Conservation (phyloP, 768 basidiomycete genomes). For the Termitomyces sp. region DNA sequence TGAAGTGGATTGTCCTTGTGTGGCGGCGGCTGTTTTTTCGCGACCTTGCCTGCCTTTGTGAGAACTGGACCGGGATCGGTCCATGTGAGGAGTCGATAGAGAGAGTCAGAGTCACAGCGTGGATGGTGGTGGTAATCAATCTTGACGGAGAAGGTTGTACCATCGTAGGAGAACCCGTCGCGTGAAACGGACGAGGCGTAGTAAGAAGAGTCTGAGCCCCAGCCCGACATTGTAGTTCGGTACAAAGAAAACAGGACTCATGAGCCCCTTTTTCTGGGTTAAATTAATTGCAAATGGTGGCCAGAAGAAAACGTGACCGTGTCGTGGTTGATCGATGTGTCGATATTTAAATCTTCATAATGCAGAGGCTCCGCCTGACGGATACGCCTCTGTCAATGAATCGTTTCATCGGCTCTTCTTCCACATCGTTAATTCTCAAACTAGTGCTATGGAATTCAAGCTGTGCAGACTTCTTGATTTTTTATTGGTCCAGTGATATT, state of each 20-base stretch:
- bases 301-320: background rate
- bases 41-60: conserved; percentile 25
- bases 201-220: background rate
- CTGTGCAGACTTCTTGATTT: too few species aligned
- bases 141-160: conserved; percentile 18
- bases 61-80: conserved; percentile 20
- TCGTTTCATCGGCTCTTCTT: too few species aligned
- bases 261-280: background rate
- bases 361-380: too few species aligned
- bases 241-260: background rate
- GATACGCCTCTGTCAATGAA: too few species aligned
- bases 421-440: too few species aligned
- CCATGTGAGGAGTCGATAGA: conserved; percentile 24
- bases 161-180: conserved; percentile 20
- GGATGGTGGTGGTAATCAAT: conserved; percentile 15
- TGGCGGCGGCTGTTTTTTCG: conserved; percentile 22
- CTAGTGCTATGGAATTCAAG: too few species aligned
- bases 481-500: too few species aligned
- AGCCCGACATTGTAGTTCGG: background rate
- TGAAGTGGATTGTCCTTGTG: conserved; percentile 21
- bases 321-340: background rate
- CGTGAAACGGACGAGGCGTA: conserved; percentile 18
- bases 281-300: background rate
- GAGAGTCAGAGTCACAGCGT: conserved; percentile 17
- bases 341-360: too few species aligned